Conservation (phyloP, 495 filamentous ascomycete genomes). For the Cercophora newfieldiana region DNA sequence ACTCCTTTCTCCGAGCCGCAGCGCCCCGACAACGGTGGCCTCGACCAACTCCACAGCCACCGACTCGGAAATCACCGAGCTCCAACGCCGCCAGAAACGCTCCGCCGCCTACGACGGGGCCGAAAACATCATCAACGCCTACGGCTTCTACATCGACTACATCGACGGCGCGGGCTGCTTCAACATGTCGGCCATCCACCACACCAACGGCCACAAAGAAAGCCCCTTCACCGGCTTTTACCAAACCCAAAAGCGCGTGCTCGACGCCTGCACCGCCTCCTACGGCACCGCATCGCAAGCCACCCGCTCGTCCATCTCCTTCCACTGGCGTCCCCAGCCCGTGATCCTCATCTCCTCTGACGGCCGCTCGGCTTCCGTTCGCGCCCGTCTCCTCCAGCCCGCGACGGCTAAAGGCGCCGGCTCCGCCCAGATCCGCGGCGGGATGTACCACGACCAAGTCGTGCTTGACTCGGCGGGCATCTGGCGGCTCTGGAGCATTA, state of each 20-base stretch:
- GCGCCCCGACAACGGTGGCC: not conserved
- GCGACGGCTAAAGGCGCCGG: not conserved
- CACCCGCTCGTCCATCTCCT: conserved; percentile 8
- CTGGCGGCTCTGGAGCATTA: conserved; percentile 19
- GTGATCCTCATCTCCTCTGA: conserved; percentile 20
- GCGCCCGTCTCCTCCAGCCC: conserved; percentile 17
- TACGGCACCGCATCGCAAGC: conserved; percentile 17
- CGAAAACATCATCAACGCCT: conserved; percentile 20
- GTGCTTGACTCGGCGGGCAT: conserved; percentile 16
- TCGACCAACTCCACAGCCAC: not conserved
- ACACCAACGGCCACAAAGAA: conserved; percentile 11
- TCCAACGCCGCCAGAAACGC: conserved; percentile 11
- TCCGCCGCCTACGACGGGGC: conserved; percentile 21
- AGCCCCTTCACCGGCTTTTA: conserved; percentile 23
- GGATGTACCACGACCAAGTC: conserved; percentile 26
- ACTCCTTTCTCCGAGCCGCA: not conserved
- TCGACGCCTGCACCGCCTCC: conserved; percentile 11
- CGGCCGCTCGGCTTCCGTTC: conserved; percentile 16
- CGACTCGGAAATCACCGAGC: conserved; percentile 1
- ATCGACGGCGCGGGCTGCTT: conserved; percentile 23
- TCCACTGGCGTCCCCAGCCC: conserved; percentile 25
- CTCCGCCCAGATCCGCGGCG: conserved; percentile 1
- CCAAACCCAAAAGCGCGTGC: conserved; percentile 14
- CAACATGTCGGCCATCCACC: conserved; percentile 17
- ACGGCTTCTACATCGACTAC: conserved; percentile 21